These are phyloP conservation scores for Spiraea crenata DNA, from an alignment of 331 rosid genomes.

Conservation along the genomic window DNA sequence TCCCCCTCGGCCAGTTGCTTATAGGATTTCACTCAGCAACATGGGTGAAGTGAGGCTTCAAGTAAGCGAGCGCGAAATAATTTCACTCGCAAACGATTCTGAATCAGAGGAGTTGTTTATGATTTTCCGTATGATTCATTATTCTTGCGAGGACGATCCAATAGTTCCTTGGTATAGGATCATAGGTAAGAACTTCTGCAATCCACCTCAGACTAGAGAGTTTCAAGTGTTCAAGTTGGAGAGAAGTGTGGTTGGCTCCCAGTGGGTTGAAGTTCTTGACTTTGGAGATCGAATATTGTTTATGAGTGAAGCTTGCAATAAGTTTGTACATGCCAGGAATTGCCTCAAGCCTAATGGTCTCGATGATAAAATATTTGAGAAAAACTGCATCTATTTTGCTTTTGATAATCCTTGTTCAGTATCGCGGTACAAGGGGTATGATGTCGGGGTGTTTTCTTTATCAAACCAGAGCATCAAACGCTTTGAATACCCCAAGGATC, in stretches of 20 bases:
- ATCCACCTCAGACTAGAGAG: neutral
- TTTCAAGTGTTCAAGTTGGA: neutral
- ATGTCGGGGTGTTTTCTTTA: too few relatives aligned
- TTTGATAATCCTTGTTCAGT: neutral
- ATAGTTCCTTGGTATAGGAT: too few relatives aligned
- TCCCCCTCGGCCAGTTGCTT: too few relatives aligned
- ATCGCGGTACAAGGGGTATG: too few relatives aligned
- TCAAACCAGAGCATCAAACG: too few relatives aligned
- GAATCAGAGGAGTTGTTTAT: neutral
- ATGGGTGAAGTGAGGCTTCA: too few relatives aligned
- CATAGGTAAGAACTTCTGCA: neutral
- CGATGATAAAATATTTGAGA: neutral
- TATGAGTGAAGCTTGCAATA: neutral
- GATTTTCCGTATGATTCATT: neutral
- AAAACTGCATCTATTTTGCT: slow-evolving; percentile 12
- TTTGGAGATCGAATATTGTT: slow-evolving; percentile 1
- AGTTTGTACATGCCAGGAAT: neutral
- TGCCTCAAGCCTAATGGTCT: neutral
- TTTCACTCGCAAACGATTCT: neutral
- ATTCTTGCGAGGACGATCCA: neutral
- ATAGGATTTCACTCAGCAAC: too few relatives aligned
- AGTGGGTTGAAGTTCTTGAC: slow-evolving; percentile 3
- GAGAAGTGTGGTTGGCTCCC: neutral
- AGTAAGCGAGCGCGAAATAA: too few relatives aligned
- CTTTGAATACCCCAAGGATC: too few relatives aligned